A percentile compares a stretch with the other conserved stretches of the same genome.
Evolutionary conservation across 768 basidiomycete genomes (phyloP).

Genomic region (Russula griseocarnosa): DNA sequence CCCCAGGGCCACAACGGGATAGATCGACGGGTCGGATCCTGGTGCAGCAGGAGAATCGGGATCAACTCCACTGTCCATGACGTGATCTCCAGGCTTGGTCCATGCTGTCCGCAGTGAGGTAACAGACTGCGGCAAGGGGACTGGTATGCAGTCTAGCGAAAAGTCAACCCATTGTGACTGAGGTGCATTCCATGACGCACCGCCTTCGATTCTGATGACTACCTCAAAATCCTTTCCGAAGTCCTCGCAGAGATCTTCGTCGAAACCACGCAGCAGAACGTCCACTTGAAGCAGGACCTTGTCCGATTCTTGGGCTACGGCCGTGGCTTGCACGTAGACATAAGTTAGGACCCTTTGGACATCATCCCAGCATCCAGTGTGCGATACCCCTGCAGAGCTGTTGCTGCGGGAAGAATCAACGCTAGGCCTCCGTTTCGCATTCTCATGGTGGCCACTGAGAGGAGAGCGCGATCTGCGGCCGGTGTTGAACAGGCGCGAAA

Average conservation of each 20-base stretch:
- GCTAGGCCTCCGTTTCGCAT: conserved; percentile 16
- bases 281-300: conserved; percentile 74
- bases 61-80: conserved; percentile 5
- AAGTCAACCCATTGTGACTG: background rate
- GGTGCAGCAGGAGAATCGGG: conserved; percentile 16
- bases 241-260: conserved; percentile 41
- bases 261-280: conserved; percentile 63
- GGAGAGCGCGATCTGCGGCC: conserved; percentile 23
- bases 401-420: conserved; percentile 16
- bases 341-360: conserved; percentile 76
- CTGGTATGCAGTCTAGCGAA: conserved; percentile 27
- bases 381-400: conserved; percentile 33
- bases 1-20: conserved; percentile 79
- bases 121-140: conserved; percentile 27
- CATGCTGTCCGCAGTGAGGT: conserved; percentile 24
- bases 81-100: conserved; percentile 24
- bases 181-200: conserved; percentile 27
- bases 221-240: conserved; percentile 39
- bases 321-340: conserved; percentile 83
- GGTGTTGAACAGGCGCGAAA: conserved; percentile 56
- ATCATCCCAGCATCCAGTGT: conserved; percentile 54
- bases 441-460: conserved; percentile 6
- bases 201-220: conserved; percentile 29
- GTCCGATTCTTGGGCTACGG: conserved; percentile 60
- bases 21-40: conserved; percentile 33